These are phyloP conservation scores for Perkinsela sp. DNA, from an alignment of 208 protist species.

Conservation along the genomic window DNA sequence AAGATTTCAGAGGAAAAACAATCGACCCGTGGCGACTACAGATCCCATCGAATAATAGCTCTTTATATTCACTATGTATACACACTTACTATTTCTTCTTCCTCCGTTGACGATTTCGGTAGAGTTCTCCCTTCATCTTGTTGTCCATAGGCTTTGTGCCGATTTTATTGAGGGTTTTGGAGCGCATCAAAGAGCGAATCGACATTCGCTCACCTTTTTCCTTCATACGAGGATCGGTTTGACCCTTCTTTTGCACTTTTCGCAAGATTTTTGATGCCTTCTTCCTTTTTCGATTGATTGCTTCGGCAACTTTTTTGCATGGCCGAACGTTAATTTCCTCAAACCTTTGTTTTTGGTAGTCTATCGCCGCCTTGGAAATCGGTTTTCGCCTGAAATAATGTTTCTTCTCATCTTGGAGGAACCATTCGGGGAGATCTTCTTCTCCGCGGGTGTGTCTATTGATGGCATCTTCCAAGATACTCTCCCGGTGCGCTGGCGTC, in stretches of 20 bases:
- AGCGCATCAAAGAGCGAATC: conserved; percentile 55
- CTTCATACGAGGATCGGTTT: conserved; percentile 37
- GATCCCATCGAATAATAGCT: too few relatives aligned
- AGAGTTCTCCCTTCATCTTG: conserved; percentile 32
- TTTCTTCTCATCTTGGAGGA: conserved; percentile 62
- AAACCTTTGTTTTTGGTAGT: conserved; percentile 59
- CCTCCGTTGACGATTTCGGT: conserved; percentile 14
- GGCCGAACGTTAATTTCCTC: conserved; percentile 73
- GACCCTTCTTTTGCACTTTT: conserved; percentile 50
- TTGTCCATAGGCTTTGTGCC: conserved; percentile 40
- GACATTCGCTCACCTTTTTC: conserved; percentile 36
- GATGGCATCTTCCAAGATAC: conserved; percentile 51
- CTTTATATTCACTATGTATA: neutral
- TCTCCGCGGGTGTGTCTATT: conserved; percentile 61
- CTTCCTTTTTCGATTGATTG: conserved; percentile 74
- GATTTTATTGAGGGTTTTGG: conserved; percentile 41
- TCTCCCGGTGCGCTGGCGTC: conserved; percentile 29
- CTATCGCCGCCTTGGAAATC: conserved; percentile 59
- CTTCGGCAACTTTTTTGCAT: conserved; percentile 86
- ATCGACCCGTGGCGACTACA: too few relatives aligned
- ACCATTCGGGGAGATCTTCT: conserved; percentile 63
- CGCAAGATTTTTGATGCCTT: conserved; percentile 42
- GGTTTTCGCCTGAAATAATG: conserved; percentile 46
- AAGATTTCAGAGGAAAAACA: too few relatives aligned
- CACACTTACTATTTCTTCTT: conserved; percentile 8